Base-by-base conservation (phyloP, 768 basidiomycete species). In the Dictyophora rubrovolvata region DNA sequence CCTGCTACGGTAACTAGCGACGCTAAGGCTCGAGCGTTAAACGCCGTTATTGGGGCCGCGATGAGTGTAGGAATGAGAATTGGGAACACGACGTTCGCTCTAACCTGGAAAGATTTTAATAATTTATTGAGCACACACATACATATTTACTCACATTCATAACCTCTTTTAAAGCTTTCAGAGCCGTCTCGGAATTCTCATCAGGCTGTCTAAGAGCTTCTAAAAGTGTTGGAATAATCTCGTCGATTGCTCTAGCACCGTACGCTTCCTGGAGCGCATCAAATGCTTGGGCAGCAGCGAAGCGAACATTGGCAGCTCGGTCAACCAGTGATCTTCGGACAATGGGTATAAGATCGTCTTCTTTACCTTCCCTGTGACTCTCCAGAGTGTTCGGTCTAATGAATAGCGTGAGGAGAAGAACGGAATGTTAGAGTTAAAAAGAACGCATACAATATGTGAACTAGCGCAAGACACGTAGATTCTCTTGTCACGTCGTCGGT, bases 1-100 rank as follows among this genome's bases (percentile, higher is more conserved):
- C 96, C 95, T 42, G 96, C 96, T 11, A 98, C 96, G 0, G 89
- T 88, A 14, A 98, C 93, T 42, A 99, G 78, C 0, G 93, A 86
- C 1, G 86, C 87, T 10, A 98, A 75, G 1, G 95, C 96, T 5
- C 86, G 84, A 17, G 89, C 91, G 67, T 98, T 98, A 84, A 97
- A 98, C 9, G 87, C 83, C 2, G 93, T 85, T 82, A 98, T 95
- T 0, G 94, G 96, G 7, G 80, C 81, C 5, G 88, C 82, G 46
- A 89, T 93, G 61, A 99, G 75, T 0, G 93, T 95, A 0, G 94
- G 96, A 60, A 99, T 91, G 58, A 98, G 76, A 18, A 97, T 89
- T 0, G 96, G 96, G 89, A 98, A 98, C 42, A 98, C 93, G 10
- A 89, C 93, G 46, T 86, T 79, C 14, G 95, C 91, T 42, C 94